These are phyloP conservation scores for Crithidia acanthocephali DNA, from an alignment of 208 protist species.

Conservation along the genomic window DNA sequence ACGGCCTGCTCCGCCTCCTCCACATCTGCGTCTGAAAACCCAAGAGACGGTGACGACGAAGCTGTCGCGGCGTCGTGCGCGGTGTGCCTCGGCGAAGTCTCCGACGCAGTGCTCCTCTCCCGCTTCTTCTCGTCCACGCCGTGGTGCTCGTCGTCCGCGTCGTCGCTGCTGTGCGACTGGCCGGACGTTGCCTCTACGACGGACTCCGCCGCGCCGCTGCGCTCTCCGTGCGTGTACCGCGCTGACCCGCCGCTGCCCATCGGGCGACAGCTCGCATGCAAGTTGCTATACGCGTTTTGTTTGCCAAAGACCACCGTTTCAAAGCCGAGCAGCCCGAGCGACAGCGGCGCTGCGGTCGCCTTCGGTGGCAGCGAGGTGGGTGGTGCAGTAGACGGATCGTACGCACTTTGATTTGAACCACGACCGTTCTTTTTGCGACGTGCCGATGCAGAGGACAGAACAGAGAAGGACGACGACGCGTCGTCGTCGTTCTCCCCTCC, in stretches of 20 bases:
- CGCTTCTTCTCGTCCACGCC: background rate
- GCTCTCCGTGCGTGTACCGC: too few relatives aligned
- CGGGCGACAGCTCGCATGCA: background rate
- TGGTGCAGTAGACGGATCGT: background rate
- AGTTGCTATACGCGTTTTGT: background rate
- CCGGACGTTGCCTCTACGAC: too few relatives aligned
- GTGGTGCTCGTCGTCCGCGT: background rate
- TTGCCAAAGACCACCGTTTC: conserved; percentile 13
- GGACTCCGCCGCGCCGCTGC: too few relatives aligned
- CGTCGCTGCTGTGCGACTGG: background rate
- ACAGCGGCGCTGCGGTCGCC: background rate
- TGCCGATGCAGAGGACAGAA: background rate
- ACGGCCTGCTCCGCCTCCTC: background rate
- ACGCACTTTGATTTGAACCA: background rate
- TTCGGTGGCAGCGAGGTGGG: conserved; percentile 10
- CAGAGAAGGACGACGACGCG: too few relatives aligned
- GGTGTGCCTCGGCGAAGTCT: too few relatives aligned
- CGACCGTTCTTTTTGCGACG: conserved; percentile 1
- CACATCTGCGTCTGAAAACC: background rate
- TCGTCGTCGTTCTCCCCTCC: too few relatives aligned
- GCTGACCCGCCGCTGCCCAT: too few relatives aligned
- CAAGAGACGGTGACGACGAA: background rate
- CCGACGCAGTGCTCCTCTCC: background rate
- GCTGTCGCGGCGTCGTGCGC: too few relatives aligned
- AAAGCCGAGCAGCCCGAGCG: conserved; percentile 12